These are phyloP conservation scores for Pachyrhizus erosus DNA, from an alignment of 306 rosid species.

Conservation along the genomic window DNA sequence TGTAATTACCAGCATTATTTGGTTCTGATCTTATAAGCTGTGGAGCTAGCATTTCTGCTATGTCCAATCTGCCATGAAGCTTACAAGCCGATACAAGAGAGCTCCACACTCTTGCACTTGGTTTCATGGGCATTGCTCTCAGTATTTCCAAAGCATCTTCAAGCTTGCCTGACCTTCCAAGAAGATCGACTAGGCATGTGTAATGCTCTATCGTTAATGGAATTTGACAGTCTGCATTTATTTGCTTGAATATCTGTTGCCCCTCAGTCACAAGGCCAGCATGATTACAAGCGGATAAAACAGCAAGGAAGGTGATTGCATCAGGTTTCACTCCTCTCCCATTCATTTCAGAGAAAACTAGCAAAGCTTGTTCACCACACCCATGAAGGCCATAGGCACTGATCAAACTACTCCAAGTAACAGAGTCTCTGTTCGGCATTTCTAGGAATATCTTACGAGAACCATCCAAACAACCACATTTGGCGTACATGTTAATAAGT, in stretches of 20 bases:
- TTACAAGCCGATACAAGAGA: conserved; percentile 68
- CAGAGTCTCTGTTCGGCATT: conserved; percentile 57
- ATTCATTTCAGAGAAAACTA: conserved; percentile 62
- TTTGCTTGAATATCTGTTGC: conserved; percentile 50
- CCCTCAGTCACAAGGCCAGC: conserved; percentile 70
- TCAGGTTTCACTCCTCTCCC: conserved; percentile 56
- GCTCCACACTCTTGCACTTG: conserved; percentile 69
- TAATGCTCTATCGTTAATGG: conserved; percentile 58
- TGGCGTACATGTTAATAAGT: conserved; percentile 73
- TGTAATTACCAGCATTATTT: conserved; percentile 60
- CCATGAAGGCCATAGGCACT: conserved; percentile 70
- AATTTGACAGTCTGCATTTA: conserved; percentile 42
- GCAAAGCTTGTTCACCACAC: conserved; percentile 61
- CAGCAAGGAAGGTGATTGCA: conserved; percentile 57
- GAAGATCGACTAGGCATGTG: conserved; percentile 68
- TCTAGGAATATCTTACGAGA: conserved; percentile 57
- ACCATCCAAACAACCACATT: conserved; percentile 60
- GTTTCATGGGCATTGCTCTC: conserved; percentile 64
- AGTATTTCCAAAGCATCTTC: conserved; percentile 63
- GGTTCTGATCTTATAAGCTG: conserved; percentile 65
- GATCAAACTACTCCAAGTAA: conserved; percentile 69
- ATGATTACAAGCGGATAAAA: conserved; percentile 75
- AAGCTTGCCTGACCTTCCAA: conserved; percentile 71
- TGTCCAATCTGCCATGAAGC: conserved; percentile 63
- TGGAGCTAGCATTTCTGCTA: conserved; percentile 59